Base-by-base conservation (phyloP, 2,329 filamentous ascomycete species). In the Dactylonectria estremocensis region DNA sequence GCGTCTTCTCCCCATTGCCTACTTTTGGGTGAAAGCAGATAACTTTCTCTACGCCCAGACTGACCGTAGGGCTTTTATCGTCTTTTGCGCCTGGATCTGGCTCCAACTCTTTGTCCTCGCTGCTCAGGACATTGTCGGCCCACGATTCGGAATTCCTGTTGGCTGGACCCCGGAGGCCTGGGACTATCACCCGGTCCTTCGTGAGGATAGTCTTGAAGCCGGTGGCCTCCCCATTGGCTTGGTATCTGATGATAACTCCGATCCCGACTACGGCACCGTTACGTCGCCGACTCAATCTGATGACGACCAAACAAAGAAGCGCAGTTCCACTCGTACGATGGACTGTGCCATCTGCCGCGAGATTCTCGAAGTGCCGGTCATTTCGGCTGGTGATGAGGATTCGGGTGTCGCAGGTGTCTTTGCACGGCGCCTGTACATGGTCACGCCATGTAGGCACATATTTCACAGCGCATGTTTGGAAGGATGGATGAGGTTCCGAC, bases 321-420 rank as follows among this genome's bases (percentile, higher is more conserved):
- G 72, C 31, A 77, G 76, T 37, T 78, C 74, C 56, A 78, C 77
- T 13, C 82, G 87, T 52, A 89, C 80, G 1, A 96, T 97, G 67
- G 95, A 98, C 82, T 99, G 96, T 80, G 94, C 95, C 18, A 98
- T 99, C 72, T 99, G 96, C 79, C 93, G 95, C 82, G 95, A 97
- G 81, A 88, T 93, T 52, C 90, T 99, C 18, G 94, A 98, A 79
- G 94, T 98, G 2, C 94, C 95, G 0, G 91, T 98, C 22, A 83
- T 97, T 35, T 86, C 87, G 57, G 86, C 88, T 1, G 88, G 87
- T 10, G 85, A 86, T 46, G 85, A 86, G 49, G 87, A 88, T 10
- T 80, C 81, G 0, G 87, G 89, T 35, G 87, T 91, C 65, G 84
- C 89, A 0, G 91, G 91, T 33, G 89, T 97, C 62, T 86, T 98